Conservation (phyloP, 2,329 filamentous ascomycete genomes). For the Capronia epimyces region DNA sequence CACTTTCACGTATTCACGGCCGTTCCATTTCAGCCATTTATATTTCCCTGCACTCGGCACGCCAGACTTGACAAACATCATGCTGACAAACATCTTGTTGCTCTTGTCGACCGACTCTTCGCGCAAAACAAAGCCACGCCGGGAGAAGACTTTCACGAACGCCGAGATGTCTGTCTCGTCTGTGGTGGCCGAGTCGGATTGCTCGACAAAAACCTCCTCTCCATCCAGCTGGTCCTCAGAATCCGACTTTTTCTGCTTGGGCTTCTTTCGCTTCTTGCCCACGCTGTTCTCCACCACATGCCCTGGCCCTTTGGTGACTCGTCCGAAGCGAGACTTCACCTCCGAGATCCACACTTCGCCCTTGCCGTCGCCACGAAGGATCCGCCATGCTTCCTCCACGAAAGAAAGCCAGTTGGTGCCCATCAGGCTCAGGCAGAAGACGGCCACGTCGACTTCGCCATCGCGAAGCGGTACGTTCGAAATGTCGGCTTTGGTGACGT, state of each 20-base stretch:
- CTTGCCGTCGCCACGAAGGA: conserved; percentile 76
- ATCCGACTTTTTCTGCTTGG: conserved; percentile 38
- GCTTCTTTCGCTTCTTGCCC: conserved; percentile 52
- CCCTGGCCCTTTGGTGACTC: conserved; percentile 44
- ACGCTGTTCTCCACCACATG: conserved; percentile 61
- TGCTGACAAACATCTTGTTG: conserved; percentile 98
- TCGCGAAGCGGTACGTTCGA: conserved; percentile 71
- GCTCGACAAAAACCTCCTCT: conserved; percentile 51
- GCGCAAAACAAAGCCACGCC: conserved; percentile 79
- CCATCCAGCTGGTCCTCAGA: conserved; percentile 51
- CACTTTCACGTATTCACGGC: conserved; percentile 32
- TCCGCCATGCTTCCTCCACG: conserved; percentile 87
- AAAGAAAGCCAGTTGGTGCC: conserved; percentile 98
- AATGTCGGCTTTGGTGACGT: conserved; percentile 86
- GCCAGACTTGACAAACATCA: conserved; percentile 86
- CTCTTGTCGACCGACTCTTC: conserved; percentile 68
- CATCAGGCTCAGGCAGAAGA: conserved; percentile 97
- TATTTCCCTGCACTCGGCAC: conserved; percentile 71
- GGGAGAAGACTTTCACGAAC: conserved; percentile 76
- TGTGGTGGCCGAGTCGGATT: conserved; percentile 46
- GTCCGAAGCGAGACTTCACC: conserved; percentile 86
- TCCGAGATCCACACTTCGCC: conserved; percentile 94
- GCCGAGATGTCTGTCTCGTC: conserved; percentile 79
- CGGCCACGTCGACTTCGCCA: conserved; percentile 72
- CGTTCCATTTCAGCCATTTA: conserved; percentile 39